Conservation (phyloP, 495 filamentous ascomycete genomes). For the Tuber brumale region DNA sequence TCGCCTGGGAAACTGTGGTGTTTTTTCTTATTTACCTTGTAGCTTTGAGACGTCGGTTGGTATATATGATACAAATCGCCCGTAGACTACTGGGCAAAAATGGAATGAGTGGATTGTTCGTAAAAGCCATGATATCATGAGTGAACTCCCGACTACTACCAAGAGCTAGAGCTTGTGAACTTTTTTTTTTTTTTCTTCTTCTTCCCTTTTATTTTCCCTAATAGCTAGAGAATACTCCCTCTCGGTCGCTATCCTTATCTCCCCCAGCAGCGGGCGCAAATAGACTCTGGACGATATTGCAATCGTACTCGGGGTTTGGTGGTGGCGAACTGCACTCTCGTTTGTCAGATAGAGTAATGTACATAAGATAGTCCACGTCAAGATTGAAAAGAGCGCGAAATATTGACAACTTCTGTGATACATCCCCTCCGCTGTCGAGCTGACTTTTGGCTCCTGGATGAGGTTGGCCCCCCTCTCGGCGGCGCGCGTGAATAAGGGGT, state of each 20-base stretch:
- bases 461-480: neutral
- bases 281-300: neutral
- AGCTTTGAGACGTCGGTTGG: neutral
- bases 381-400: neutral
- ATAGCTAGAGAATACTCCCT: neutral
- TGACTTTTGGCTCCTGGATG: neutral
- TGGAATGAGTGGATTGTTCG: neutral
- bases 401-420: neutral
- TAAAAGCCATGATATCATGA: neutral
- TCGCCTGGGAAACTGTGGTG: neutral
- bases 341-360: neutral
- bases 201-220: neutral
- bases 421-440: neutral
- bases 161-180: neutral
- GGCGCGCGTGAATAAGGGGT: neutral
- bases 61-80: no score
- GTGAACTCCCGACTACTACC: no score
- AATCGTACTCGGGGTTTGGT: neutral
- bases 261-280: neutral
- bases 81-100: neutral
- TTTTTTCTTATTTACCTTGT: neutral
- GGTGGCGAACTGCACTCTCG: neutral
- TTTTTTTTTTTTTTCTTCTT: no score
- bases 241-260: neutral
- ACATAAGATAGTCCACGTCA: neutral